Evolutionary conservation across 768 basidiomycete genomes (phyloP), one percentile per base, ranked within the genome.

Genomic region (Calvatia gigantea): DNA sequence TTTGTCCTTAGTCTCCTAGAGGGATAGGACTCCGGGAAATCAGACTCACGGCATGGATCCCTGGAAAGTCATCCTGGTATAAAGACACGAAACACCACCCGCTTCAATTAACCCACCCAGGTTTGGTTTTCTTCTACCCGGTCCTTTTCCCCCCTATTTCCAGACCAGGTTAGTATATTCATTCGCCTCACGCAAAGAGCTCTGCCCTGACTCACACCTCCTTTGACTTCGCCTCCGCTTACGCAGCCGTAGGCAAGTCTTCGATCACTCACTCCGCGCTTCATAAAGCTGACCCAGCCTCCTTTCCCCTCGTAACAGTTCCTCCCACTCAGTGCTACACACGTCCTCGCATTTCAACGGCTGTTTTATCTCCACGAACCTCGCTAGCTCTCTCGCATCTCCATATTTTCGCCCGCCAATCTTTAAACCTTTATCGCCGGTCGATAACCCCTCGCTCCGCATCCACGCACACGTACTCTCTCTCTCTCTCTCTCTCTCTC

Each of bases 371-470:
- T 61, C 62, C 58, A 65, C 59, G 63, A 63, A 56, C 62, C 65
- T 65, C 63, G 64, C 72, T 75, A 56, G 32, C 54, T 48, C 64
- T 67, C 68, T 72, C 69, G 65, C 69, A 67, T 61, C 51, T 53
- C 50, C 61, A 39, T 58, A 27, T 38, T 19, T 27, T 55, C 54
- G 59, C 60, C 59, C 68, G 70, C 63, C 69, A 66, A 11, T 4
- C 19, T 42, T 12, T 42, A 60, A 57, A 59, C 62, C 59, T 52
- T 57, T 70, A 83, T 85, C 85, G 85, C 84, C 75, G 83, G 83
- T 74, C 85, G 84, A 86, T 82, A 74, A 65, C 63, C 62, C 51
- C 67, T 69, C 67, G 62, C 61, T 65, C 62, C 63, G 61, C 58
- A 52, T 43, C 31, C 31, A 52, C n/a, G n/a, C n/a, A n/a, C n/a